These are phyloP conservation scores for Spizellomyces punctatus DNA, from an alignment of 192 early-diverging fungal genomes.

Conservation along the genomic window DNA sequence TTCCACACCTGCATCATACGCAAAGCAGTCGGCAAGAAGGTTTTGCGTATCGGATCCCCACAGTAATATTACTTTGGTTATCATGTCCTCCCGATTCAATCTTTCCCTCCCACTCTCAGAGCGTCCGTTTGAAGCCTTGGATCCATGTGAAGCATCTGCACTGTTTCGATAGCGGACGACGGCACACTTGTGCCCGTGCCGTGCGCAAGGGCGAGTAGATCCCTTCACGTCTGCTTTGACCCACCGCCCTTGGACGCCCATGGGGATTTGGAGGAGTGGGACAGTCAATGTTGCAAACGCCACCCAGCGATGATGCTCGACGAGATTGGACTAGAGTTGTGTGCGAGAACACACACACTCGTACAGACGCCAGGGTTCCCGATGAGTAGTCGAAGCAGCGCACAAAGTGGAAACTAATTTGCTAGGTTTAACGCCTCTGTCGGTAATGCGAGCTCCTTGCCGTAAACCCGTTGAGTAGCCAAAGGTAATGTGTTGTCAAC, in stretches of 20 bases:
- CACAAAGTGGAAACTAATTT: too few relatives aligned
- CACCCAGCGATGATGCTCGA: too few relatives aligned
- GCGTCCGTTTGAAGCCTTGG: neutral
- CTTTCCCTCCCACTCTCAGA: too few relatives aligned
- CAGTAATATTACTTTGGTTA: neutral
- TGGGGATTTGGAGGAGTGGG: neutral
- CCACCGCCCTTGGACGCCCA: conserved; percentile 1
- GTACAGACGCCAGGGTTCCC: too few relatives aligned
- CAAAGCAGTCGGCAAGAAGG: conserved; percentile 2
- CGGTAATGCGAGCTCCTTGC: too few relatives aligned
- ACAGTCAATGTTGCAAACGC: too few relatives aligned
- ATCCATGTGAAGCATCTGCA: neutral
- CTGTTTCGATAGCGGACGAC: neutral
- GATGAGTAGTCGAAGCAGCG: too few relatives aligned
- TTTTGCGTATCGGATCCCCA: conserved; percentile 3
- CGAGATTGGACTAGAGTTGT: too few relatives aligned
- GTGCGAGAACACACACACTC: too few relatives aligned
- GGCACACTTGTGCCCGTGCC: neutral
- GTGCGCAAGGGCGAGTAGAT: neutral
- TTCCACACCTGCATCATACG: neutral
- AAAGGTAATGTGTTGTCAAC: too few relatives aligned
- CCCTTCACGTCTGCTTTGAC: neutral
- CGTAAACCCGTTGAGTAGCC: too few relatives aligned
- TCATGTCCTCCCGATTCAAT: neutral
- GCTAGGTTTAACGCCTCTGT: too few relatives aligned